phyloP scores from a whole-genome alignment of 495 filamentous ascomycete species.

The Neurospora cerealis region DNA sequence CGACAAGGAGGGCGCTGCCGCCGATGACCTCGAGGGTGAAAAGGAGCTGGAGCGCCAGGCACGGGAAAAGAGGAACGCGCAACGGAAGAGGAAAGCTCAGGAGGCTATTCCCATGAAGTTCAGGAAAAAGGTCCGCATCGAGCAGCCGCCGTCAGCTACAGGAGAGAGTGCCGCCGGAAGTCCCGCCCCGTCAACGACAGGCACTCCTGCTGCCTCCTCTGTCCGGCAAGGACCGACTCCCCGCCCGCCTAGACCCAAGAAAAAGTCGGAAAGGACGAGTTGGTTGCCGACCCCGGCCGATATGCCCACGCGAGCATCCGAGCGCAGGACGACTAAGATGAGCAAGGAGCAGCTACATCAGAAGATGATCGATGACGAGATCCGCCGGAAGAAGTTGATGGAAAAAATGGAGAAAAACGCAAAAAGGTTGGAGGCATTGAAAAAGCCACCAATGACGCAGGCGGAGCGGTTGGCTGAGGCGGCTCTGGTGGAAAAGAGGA shows the following conservation, averaged over 20 bases:
- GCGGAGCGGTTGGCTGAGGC: constrained; percentile 79
- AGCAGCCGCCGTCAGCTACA: constrained; percentile 19
- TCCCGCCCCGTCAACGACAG: constrained; percentile 17
- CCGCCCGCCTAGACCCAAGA: constrained; percentile 58
- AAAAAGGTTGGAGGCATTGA: constrained; percentile 61
- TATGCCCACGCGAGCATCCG: constrained; percentile 70
- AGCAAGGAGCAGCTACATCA: constrained; percentile 77
- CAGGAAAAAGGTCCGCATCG: constrained; percentile 47
- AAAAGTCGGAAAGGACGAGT: constrained; percentile 84
- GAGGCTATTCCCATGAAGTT: constrained; percentile 42
- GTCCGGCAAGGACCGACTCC: neutral
- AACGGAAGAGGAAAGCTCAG: constrained; percentile 71
- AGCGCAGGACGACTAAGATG: constrained; percentile 69
- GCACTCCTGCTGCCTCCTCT: neutral
- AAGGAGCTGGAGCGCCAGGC: constrained; percentile 54
- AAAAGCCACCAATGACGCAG: constrained; percentile 77
- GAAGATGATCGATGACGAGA: constrained; percentile 74
- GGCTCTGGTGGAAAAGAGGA: constrained; percentile 68
- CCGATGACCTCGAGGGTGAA: constrained; percentile 58
- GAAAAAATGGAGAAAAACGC: constrained; percentile 83
- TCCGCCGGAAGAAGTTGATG: constrained; percentile 65
- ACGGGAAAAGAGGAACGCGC: constrained; percentile 34
- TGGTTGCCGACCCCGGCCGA: constrained; percentile 78
- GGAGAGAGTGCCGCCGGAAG: constrained; percentile 35
- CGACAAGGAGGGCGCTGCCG: constrained; percentile 62